Evolutionary conservation across 2,329 filamentous ascomycete species (phyloP).

Genomic region (Beauveria medogensis): DNA sequence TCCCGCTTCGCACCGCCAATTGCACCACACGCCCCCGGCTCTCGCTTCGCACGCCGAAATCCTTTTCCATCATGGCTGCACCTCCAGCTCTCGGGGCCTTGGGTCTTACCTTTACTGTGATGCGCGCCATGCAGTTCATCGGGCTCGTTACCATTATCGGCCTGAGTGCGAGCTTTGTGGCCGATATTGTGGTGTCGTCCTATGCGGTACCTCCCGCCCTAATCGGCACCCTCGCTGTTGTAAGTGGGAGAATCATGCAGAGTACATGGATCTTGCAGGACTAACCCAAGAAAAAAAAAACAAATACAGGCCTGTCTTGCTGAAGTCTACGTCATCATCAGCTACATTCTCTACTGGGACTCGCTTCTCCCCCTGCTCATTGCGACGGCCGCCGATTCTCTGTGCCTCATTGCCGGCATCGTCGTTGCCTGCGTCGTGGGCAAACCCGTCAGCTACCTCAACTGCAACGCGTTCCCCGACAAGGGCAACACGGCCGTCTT

Average conservation of each 20-base stretch:
- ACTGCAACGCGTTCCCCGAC: constrained; percentile 50
- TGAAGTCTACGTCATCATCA: constrained; percentile 69
- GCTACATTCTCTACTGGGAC: constrained; percentile 75
- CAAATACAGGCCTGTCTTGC: constrained; percentile 66
- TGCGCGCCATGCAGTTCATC: constrained; percentile 62
- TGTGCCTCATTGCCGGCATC: constrained; percentile 68
- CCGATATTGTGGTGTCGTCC: constrained; percentile 59
- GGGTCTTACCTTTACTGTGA: constrained; percentile 68
- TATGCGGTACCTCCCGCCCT: constrained; percentile 63
- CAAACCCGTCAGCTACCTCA: constrained; percentile 69
- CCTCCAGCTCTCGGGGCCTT: constrained; percentile 58
- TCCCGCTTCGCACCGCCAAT: constrained; percentile 33
- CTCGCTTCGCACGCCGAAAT: constrained; percentile 31
- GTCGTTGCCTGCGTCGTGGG: constrained; percentile 72
- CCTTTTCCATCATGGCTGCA: constrained; percentile 32
- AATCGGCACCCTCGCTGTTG: constrained; percentile 70
- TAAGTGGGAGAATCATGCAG: constrained; percentile 39
- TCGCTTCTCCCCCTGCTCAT: constrained; percentile 67
- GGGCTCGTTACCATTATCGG: constrained; percentile 72
- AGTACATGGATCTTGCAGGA: not conserved
- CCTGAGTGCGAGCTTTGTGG: constrained; percentile 74
- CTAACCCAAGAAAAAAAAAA: not conserved
- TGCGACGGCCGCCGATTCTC: constrained; percentile 54
- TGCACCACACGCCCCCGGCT: constrained; percentile 33
- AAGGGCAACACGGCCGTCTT: constrained; percentile 35